A percentile compares a stretch with the other conserved stretches of the same genome.
phyloP scores from a whole-genome alignment of 2,329 filamentous ascomycete species.

The Colletotrichum sp. region DNA sequence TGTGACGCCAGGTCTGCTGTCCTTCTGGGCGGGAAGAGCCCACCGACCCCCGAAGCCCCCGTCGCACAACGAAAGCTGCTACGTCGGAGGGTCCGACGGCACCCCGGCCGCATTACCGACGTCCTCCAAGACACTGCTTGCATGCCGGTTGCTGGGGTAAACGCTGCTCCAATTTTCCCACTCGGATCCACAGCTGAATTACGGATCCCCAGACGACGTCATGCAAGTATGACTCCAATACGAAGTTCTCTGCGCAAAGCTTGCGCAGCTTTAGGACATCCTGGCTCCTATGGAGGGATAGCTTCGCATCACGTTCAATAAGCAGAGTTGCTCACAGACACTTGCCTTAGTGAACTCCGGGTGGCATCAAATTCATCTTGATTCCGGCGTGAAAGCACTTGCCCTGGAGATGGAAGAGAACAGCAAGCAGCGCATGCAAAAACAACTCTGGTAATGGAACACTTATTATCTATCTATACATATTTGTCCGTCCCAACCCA shows the following conservation, averaged over 20 bases:
- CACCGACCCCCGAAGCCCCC: neutral
- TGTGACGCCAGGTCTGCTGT: neutral
- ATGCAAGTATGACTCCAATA: slow-evolving; percentile 12
- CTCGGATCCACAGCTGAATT: neutral
- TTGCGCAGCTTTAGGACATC: neutral
- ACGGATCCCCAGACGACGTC: slow-evolving; percentile 20
- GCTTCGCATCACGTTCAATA: neutral
- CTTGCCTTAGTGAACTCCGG: neutral
- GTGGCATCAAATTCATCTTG: neutral
- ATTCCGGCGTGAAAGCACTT: neutral
- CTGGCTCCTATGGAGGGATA: neutral
- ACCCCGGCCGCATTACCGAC: slow-evolving; percentile 8
- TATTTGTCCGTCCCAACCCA: neutral
- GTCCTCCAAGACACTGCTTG: neutral
- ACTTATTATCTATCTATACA: neutral
- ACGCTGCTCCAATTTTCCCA: slow-evolving; percentile 8
- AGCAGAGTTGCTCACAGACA: neutral
- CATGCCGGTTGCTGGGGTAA: slow-evolving; percentile 12
- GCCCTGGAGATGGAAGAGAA: neutral
- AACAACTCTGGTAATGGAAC: neutral
- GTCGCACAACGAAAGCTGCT: neutral
- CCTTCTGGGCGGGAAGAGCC: neutral
- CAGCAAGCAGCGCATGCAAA: neutral
- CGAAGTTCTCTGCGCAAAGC: neutral
- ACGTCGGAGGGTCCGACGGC: slow-evolving; percentile 10